Percentiles rank a stretch among this genome's conserved stretches.
Evolutionary conservation across 2,329 filamentous ascomycete genomes (phyloP).

Genomic region (Nakataea oryzae): DNA sequence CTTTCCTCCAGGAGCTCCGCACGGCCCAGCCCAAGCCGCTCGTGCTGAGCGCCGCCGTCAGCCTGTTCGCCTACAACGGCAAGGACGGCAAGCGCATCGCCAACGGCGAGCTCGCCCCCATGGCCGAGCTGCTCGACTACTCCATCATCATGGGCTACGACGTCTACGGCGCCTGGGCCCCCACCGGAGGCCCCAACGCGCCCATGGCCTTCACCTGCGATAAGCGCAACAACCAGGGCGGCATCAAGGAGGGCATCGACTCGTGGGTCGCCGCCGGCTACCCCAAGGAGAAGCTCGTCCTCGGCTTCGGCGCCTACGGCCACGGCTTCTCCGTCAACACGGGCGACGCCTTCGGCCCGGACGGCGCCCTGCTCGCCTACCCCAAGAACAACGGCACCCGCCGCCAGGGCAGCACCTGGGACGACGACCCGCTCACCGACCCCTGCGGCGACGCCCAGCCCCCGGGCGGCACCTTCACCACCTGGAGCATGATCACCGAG

Average conservation of each 20-base stretch:
- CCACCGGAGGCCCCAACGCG: constrained; percentile 9
- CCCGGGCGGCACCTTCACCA: constrained; percentile 7
- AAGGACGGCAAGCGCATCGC: constrained; percentile 3
- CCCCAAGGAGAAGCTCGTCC: constrained; percentile 8
- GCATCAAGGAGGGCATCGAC: constrained; percentile 6
- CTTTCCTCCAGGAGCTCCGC: constrained; percentile 10
- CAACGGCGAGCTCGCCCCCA: constrained; percentile 5
- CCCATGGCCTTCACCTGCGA: constrained; percentile 8
- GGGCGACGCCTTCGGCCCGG: constrained; percentile 5
- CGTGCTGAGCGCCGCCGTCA: constrained; percentile 8
- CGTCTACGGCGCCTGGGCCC: constrained; percentile 10
- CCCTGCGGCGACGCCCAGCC: constrained; percentile 8
- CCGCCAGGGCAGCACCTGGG: constrained; percentile 12
- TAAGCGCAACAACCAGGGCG: constrained; percentile 9
- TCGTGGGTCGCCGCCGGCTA: constrained; percentile 9
- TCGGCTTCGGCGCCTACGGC: constrained; percentile 8
- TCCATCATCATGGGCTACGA: constrained; percentile 12
- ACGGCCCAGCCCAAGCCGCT: constrained; percentile 2
- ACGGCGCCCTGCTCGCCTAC: constrained; percentile 6
- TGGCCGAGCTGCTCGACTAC: constrained; percentile 11
- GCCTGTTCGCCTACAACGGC: constrained; percentile 11
- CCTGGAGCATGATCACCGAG: constrained; percentile 9
- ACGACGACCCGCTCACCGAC: constrained; percentile 9
- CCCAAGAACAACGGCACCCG: constrained; percentile 9
- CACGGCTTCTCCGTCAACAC: constrained; percentile 10